These are phyloP conservation scores for Viridothelium virens DNA, from an alignment of 495 filamentous ascomycete species.

Conservation along the genomic window DNA sequence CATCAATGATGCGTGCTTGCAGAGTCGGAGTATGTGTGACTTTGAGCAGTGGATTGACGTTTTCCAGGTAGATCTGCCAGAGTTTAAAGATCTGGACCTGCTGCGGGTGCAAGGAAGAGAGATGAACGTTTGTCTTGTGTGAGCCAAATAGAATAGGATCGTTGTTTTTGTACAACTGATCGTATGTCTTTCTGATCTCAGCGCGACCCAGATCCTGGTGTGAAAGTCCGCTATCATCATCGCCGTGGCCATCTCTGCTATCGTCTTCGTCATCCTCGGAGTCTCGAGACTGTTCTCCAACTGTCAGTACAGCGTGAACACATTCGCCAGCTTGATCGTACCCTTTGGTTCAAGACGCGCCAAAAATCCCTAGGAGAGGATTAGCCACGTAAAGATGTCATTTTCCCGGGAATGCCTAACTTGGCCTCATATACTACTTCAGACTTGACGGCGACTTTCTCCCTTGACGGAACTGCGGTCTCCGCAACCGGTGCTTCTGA, in stretches of 20 bases:
- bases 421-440: slow-evolving; percentile 38
- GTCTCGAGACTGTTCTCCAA: slow-evolving; percentile 6
- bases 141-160: slow-evolving; percentile 48
- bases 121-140: slow-evolving; percentile 34
- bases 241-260: slow-evolving; percentile 23
- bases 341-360: slow-evolving; percentile 44
- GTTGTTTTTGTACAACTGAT: slow-evolving; percentile 33
- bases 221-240: slow-evolving; percentile 29
- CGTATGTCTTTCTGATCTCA: slow-evolving; percentile 40
- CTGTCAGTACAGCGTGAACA: slow-evolving; percentile 20
- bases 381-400: slow-evolving; percentile 22
- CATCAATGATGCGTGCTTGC: slow-evolving; percentile 36
- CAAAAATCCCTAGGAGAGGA: slow-evolving; percentile 39
- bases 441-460: slow-evolving; percentile 23
- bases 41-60: slow-evolving; percentile 30
- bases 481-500: slow-evolving; percentile 9
- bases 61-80: slow-evolving; percentile 31
- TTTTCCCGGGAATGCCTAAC: slow-evolving; percentile 28
- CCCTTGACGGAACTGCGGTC: slow-evolving; percentile 21
- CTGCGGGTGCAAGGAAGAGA: slow-evolving; percentile 44
- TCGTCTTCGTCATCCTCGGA: background rate
- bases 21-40: slow-evolving; percentile 28
- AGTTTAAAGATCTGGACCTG: slow-evolving; percentile 37
- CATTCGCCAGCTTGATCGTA: slow-evolving; percentile 28
- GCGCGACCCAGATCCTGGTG: slow-evolving; percentile 33